phyloP scores from a whole-genome alignment of 192 early-diverging fungal species.

The Rhizoclosmatium sp. region DNA sequence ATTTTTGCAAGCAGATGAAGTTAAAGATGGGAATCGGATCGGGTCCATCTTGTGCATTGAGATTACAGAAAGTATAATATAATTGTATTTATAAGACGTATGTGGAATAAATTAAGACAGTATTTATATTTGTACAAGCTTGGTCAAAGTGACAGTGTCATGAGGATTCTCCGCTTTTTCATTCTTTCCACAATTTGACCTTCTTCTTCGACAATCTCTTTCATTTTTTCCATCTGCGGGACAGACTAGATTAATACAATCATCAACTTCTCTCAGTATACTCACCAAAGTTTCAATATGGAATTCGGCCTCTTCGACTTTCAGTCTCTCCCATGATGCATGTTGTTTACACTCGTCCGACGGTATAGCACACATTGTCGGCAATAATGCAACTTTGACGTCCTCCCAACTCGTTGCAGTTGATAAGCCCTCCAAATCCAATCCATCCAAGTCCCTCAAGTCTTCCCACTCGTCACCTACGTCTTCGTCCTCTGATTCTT shows the following conservation, averaged over 20 bases:
- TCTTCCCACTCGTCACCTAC: background rate
- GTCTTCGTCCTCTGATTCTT: background rate
- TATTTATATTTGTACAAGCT: background rate
- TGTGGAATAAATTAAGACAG: conserved; percentile 2
- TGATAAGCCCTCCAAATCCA: conserved; percentile 18
- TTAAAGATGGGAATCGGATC: conserved; percentile 45
- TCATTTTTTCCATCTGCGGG: background rate
- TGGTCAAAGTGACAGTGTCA: conserved; percentile 15
- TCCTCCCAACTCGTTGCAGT: conserved; percentile 6
- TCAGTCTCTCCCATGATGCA: conserved; percentile 24
- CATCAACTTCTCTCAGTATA: background rate
- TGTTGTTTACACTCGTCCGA: conserved; percentile 12
- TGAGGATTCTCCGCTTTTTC: conserved; percentile 7
- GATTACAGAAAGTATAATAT: background rate
- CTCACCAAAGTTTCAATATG: conserved; percentile 24
- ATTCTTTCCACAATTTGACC: conserved; percentile 1
- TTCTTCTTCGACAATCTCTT: conserved; percentile 6
- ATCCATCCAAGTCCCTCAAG: background rate
- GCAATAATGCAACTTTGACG: background rate
- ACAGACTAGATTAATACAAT: background rate
- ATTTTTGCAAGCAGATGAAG: conserved; percentile 61
- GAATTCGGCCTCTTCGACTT: conserved; percentile 25
- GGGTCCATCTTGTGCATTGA: no score
- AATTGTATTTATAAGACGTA: background rate
- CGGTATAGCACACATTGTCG: conserved; percentile 12